Percentiles rank a stretch among this genome's conserved stretches.
phyloP scores from a whole-genome alignment of 495 filamentous ascomycete genomes.

The Gamarada debralockiae region DNA sequence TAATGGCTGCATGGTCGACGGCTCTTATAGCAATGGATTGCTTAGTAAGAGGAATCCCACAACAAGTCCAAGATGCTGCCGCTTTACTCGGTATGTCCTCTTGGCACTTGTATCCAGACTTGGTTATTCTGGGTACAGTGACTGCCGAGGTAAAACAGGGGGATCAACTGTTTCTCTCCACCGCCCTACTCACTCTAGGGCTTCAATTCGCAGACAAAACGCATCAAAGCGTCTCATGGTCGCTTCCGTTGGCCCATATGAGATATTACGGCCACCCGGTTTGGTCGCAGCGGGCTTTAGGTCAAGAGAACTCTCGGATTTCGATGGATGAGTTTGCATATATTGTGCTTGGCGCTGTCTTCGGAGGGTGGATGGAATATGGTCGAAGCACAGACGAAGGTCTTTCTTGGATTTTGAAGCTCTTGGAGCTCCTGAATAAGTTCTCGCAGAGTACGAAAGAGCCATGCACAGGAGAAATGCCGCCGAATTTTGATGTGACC shows the following conservation, averaged over 20 bases:
- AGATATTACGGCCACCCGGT: conserved; percentile 2
- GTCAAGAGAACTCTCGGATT: conserved; percentile 1
- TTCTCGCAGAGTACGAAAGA: neutral
- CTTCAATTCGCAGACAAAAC: neutral
- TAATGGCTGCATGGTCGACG: neutral
- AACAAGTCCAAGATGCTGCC: neutral
- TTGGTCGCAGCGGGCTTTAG: neutral
- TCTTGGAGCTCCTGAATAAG: neutral
- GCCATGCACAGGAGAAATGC: neutral
- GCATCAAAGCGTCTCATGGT: neutral
- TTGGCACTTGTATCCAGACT: neutral
- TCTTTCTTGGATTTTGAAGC: neutral
- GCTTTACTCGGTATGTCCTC: neutral
- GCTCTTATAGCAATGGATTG: neutral
- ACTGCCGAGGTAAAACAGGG: neutral
- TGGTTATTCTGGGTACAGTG: neutral
- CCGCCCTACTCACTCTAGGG: neutral
- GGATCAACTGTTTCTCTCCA: neutral
- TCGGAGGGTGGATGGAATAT: conserved; percentile 7
- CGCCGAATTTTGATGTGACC: neutral
- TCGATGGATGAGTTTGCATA: conserved; percentile 6
- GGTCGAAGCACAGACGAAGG: conserved; percentile 4
- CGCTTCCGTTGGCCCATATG: neutral
- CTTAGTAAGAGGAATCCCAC: neutral
- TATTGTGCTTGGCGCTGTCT: conserved; percentile 10